phyloP scores from a whole-genome alignment of 352 stramenopile species.

The Globisporangium cederbergense region DNA sequence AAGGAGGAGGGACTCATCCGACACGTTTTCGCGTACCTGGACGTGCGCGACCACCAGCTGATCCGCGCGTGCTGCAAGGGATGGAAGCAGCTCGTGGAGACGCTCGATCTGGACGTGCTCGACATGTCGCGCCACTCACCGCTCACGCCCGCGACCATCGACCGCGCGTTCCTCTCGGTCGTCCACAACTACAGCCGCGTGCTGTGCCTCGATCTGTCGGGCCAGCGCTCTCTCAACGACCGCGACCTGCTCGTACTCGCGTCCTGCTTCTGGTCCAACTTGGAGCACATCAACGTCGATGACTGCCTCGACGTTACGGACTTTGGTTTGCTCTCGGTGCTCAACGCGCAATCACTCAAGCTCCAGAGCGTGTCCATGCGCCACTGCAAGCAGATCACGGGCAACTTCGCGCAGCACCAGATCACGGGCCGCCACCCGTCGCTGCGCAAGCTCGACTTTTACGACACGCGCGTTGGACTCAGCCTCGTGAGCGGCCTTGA shows the following conservation, averaged over 20 bases:
- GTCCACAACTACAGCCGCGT: conserved; percentile 70
- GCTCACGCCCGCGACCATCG: conserved; percentile 41
- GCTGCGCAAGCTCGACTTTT: conserved; percentile 51
- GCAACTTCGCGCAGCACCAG: conserved; percentile 35
- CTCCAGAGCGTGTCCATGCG: conserved; percentile 63
- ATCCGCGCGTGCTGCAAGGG: conserved; percentile 48
- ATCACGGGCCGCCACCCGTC: conserved; percentile 62
- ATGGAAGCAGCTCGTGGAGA: conserved; percentile 68
- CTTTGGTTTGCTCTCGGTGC: conserved; percentile 71
- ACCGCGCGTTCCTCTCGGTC: conserved; percentile 54
- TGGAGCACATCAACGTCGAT: conserved; percentile 62
- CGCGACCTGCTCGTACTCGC: conserved; percentile 76
- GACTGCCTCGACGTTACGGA: conserved; percentile 80
- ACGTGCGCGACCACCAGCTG: conserved; percentile 72
- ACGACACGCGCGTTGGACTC: conserved; percentile 56
- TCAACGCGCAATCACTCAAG: conserved; percentile 78
- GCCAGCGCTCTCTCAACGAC: conserved; percentile 63
- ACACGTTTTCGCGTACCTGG: conserved; percentile 61
- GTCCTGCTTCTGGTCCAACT: conserved; percentile 72
- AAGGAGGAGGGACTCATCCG: conserved; percentile 60
- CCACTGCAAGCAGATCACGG: conserved; percentile 75
- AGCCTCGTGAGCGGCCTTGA: conserved; percentile 50
- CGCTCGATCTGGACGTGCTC: conserved; percentile 58
- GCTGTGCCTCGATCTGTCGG: conserved; percentile 58
- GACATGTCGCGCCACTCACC: conserved; percentile 61